These are phyloP conservation scores for Aspergillus bombycis DNA, from an alignment of 2,329 filamentous ascomycete species.

Conservation along the genomic window DNA sequence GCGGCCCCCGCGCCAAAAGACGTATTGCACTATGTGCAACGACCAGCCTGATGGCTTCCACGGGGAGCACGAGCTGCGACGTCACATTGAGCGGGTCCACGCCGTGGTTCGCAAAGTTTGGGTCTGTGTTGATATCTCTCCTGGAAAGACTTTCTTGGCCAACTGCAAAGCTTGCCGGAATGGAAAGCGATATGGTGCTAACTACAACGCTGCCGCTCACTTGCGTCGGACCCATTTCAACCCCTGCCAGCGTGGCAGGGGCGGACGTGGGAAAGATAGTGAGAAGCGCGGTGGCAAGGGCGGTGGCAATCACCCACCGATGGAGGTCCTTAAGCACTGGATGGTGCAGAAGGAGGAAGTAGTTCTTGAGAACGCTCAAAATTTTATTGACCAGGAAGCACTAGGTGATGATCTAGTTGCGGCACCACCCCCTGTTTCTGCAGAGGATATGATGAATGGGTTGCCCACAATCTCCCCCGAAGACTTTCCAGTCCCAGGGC, in stretches of 20 bases:
- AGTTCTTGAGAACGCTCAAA: conserved; percentile 40
- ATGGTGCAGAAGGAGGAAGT: conserved; percentile 60
- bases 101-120: conserved; percentile 60
- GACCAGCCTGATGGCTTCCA: conserved; percentile 79
- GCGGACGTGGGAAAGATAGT: conserved; percentile 60
- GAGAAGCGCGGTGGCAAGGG: conserved; percentile 65
- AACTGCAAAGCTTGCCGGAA: conserved; percentile 83
- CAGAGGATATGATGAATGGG: conserved; percentile 19
- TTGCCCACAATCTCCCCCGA: conserved; percentile 21
- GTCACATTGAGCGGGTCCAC: conserved; percentile 72
- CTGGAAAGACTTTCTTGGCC: conserved; percentile 66
- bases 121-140: conserved; percentile 64
- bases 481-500: conserved; percentile 22
- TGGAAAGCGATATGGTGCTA: conserved; percentile 80
- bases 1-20: conserved; percentile 71
- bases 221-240: conserved; percentile 87
- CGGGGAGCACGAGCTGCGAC: conserved; percentile 78
- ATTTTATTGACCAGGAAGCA: conserved; percentile 28
- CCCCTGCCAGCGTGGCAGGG: conserved; percentile 59
- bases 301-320: conserved; percentile 63
- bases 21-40: conserved; percentile 70
- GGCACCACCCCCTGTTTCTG: conserved; percentile 13
- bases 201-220: conserved; percentile 94
- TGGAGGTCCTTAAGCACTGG: conserved; percentile 64
- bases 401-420: conserved; percentile 25